Conservation (phyloP, 495 filamentous ascomycete genomes). For the Neurospora sp. region DNA sequence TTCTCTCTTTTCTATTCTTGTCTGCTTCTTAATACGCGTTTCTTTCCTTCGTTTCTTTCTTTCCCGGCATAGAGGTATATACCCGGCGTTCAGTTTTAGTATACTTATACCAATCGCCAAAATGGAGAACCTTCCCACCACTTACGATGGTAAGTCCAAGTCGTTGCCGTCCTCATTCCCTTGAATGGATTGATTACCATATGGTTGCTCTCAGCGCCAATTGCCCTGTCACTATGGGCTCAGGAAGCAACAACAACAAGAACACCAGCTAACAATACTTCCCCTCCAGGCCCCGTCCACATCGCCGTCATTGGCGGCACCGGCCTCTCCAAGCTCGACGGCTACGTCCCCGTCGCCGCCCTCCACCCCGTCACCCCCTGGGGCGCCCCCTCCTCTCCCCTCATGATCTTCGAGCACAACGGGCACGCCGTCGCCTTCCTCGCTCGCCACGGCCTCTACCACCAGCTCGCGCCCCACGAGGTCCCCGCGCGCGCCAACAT, state of each 20-base stretch:
- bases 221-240: background rate
- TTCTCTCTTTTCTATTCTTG: background rate
- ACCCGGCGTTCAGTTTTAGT: background rate
- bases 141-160: background rate
- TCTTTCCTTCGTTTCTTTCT: background rate
- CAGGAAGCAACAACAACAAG: background rate
- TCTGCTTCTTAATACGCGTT: background rate
- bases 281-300: constrained; percentile 55
- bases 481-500: constrained; percentile 89
- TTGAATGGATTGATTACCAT: background rate
- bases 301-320: constrained; percentile 98
- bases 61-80: background rate
- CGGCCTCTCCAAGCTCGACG: constrained; percentile 60
- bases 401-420: constrained; percentile 77
- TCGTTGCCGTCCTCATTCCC: background rate
- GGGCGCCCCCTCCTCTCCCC: constrained; percentile 83
- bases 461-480: constrained; percentile 87
- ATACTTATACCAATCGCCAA: background rate
- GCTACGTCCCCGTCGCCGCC: constrained; percentile 71
- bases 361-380: constrained; percentile 74
- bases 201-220: background rate
- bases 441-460: constrained; percentile 79
- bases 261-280: background rate
- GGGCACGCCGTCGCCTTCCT: constrained; percentile 83
- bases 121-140: constrained; percentile 5